Percentiles rank a stretch among this genome's conserved stretches.
Conservation (phyloP, 2,329 filamentous ascomycete genomes). For the Plectosphaerella sp. region DNA sequence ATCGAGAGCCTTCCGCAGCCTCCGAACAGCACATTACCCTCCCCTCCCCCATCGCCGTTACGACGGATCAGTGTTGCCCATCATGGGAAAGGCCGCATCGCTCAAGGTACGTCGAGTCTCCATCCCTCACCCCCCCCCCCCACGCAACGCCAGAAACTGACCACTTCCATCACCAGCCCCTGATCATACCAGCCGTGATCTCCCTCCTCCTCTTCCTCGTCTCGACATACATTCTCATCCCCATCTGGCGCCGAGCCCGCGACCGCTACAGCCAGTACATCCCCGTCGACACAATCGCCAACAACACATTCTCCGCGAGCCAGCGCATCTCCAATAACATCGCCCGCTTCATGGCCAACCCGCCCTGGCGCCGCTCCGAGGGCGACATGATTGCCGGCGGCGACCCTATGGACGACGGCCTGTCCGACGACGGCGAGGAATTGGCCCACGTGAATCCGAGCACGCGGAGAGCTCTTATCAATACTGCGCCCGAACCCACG, state of each 20-base stretch:
- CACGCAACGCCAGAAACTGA: background rate
- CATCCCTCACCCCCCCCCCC: constrained; percentile 17
- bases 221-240: constrained; percentile 60
- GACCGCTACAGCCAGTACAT: constrained; percentile 71
- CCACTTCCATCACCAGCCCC: constrained; percentile 43
- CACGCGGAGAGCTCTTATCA: constrained; percentile 32
- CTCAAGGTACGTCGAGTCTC: constrained; percentile 30
- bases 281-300: constrained; percentile 60
- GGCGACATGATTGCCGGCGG: constrained; percentile 34
- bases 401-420: constrained; percentile 43
- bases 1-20: background rate
- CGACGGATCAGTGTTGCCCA: constrained; percentile 5
- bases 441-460: constrained; percentile 54
- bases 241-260: constrained; percentile 65
- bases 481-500: constrained; percentile 40
- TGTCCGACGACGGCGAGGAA: constrained; percentile 67
- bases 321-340: constrained; percentile 41
- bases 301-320: constrained; percentile 50
- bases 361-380: constrained; percentile 42
- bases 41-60: background rate
- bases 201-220: constrained; percentile 65
- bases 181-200: constrained; percentile 66
- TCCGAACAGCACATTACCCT: background rate
- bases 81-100: constrained; percentile 27
- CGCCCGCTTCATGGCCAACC: constrained; percentile 35